Base-by-base conservation (phyloP, 768 basidiomycete species). In the Phlegmacium glaucopus region DNA sequence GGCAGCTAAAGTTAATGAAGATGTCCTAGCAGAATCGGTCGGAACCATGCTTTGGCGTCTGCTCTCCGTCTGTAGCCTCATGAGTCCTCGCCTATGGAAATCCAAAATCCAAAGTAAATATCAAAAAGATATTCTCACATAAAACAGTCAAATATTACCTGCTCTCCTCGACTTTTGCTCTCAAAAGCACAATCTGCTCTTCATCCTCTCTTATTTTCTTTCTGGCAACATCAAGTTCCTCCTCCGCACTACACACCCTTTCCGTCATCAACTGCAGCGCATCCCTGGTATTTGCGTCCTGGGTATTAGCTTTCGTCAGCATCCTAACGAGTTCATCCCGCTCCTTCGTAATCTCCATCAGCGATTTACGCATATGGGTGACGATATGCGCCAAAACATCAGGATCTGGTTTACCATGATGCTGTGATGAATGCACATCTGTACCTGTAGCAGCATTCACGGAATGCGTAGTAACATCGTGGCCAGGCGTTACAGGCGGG, bases 101-200 rank as follows among this genome's bases (percentile, higher is more conserved):
- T 37, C 22, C 22, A 22, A 22, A 44, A 35, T 44, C 34, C 28
- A 39, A 16, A 41, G 47, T 12, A 44, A 41, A 22, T 44, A 16
- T 18, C 35, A 39, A 42, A 42, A 22, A 26, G 13, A 30, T 35
- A 48, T 47, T 9, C 51, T 34, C 39, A 25, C 32, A 28, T 27
- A 29, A 13, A 36, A 16, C 27, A 16, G 39, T 45, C 41, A 30
- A 12, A 54, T 60, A 78, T 16, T 56, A 87, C 89, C 90, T 78
- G 74, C 87, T 90, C 65, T 92, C 90, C 57, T 92, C 90, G 3
- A 92, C 87, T 62, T 91, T 92, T n/a, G 79, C 74, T 29, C 90
- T 78, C 42, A 93, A 69, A 64, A 92, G 67, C 3, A 71, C 65
- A 40, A 93, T 87, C 30, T 87, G 83, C 50, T 90, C 83, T 58